These are phyloP conservation scores for Neurospora sp. DNA, from an alignment of 2,329 filamentous ascomycete species.

Conservation along the genomic window DNA sequence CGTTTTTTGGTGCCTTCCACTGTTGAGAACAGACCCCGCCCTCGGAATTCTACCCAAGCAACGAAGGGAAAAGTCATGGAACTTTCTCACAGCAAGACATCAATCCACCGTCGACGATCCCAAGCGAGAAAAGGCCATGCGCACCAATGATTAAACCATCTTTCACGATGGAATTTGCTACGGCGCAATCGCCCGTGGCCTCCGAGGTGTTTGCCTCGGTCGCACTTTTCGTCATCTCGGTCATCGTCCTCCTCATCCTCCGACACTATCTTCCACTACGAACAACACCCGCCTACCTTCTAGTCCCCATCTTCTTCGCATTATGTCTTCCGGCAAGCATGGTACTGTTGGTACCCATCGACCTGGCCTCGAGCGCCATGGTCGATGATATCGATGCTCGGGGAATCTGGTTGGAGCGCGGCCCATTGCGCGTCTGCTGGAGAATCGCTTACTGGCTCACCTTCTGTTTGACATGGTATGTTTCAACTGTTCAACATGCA, in stretches of 20 bases:
- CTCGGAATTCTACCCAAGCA: background rate
- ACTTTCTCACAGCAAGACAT: background rate
- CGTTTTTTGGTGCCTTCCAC: background rate
- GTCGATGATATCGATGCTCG: constrained; percentile 59
- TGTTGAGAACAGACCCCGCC: background rate
- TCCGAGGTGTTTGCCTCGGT: constrained; percentile 70
- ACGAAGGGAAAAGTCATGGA: background rate
- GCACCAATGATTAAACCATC: background rate
- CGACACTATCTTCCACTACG: constrained; percentile 86
- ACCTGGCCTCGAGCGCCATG: constrained; percentile 76
- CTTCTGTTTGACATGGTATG: constrained; percentile 76
- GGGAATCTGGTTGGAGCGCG: constrained; percentile 79
- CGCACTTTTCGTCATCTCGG: constrained; percentile 62
- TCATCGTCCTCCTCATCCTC: constrained; percentile 71
- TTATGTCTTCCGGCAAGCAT: constrained; percentile 86
- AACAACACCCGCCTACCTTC: constrained; percentile 78
- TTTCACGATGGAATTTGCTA: constrained; percentile 14
- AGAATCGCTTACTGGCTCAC: constrained; percentile 96
- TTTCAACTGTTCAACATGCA: background rate
- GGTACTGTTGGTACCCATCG: constrained; percentile 86
- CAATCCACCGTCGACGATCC: background rate
- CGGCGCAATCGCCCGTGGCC: constrained; percentile 49
- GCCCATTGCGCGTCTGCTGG: constrained; percentile 78
- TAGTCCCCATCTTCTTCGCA: constrained; percentile 91
- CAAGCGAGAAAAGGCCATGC: background rate